phyloP scores from a whole-genome alignment of 2,329 filamentous ascomycete genomes.

The Decorospora gaudefroyi region DNA sequence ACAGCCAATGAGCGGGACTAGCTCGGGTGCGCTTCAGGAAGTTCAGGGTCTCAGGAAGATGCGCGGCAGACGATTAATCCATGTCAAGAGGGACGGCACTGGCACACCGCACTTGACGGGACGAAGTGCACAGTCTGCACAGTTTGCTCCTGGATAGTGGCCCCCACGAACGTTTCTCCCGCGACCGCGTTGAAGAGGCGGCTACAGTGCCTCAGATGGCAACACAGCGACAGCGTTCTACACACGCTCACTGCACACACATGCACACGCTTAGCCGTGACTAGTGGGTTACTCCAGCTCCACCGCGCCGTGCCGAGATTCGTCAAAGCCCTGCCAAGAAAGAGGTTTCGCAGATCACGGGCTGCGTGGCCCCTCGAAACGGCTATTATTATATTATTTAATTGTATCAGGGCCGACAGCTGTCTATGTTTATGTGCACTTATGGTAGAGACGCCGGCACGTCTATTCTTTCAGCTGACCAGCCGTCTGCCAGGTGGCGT shows the following conservation, averaged over 20 bases:
- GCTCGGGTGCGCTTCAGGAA: conserved; percentile 3
- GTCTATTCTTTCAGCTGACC: background rate
- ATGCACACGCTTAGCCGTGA: conserved; percentile 15
- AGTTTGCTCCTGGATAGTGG: too few species aligned
- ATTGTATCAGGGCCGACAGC: background rate
- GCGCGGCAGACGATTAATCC: conserved; percentile 10
- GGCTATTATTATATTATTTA: background rate
- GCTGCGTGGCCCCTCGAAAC: background rate
- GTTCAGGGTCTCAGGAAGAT: conserved; percentile 13
- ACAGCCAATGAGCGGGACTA: conserved; percentile 11
- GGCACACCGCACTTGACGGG: too few species aligned
- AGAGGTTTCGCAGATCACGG: conserved; percentile 19
- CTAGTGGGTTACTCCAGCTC: conserved; percentile 22
- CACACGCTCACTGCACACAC: conserved; percentile 6
- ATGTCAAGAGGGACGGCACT: conserved; percentile 1
- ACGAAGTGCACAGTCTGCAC: too few species aligned
- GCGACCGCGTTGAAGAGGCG: background rate
- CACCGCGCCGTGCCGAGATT: conserved; percentile 14
- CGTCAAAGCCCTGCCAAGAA: conserved; percentile 21
- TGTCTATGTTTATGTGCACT: background rate
- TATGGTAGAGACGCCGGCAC: background rate
- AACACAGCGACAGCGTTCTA: background rate
- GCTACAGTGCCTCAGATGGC: background rate
- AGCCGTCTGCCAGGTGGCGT: background rate
- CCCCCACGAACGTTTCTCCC: background rate